A percentile compares a stretch with the other conserved stretches of the same genome.
Conservation (phyloP, 2,329 filamentous ascomycete species). For the Alternaria triticimaculans region DNA sequence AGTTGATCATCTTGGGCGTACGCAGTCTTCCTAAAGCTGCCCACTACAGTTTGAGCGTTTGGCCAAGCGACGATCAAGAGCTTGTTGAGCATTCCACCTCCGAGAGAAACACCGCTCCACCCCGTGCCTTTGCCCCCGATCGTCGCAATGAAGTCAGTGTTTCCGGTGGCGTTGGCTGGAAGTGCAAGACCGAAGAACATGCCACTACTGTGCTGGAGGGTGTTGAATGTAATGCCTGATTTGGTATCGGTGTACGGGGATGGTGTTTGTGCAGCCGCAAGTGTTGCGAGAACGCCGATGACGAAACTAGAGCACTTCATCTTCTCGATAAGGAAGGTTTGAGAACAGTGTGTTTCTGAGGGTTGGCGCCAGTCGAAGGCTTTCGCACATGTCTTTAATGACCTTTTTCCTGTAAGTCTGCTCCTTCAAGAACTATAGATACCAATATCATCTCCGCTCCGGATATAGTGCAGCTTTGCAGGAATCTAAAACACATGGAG, state of each 20-base stretch:
- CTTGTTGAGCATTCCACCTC: neutral
- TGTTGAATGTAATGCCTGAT: neutral
- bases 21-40: neutral
- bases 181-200: neutral
- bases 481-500: neutral
- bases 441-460: neutral
- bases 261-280: neutral
- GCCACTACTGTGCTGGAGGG: neutral
- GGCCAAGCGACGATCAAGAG: neutral
- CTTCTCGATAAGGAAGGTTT: neutral
- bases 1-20: neutral
- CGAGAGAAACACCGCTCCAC: neutral
- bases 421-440: neutral
- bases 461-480: neutral
- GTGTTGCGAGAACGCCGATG: neutral
- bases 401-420: neutral
- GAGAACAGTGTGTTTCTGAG: neutral
- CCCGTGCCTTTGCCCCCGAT: neutral
- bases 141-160: neutral
- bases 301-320: neutral
- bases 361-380: fast-evolving
- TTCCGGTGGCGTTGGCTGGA: neutral
- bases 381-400: neutral
- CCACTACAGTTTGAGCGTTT: neutral
- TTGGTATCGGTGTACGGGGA: neutral